Base-by-base conservation (phyloP, 2,329 filamentous ascomycete genomes). In the Aspergillus spinulosporus region DNA sequence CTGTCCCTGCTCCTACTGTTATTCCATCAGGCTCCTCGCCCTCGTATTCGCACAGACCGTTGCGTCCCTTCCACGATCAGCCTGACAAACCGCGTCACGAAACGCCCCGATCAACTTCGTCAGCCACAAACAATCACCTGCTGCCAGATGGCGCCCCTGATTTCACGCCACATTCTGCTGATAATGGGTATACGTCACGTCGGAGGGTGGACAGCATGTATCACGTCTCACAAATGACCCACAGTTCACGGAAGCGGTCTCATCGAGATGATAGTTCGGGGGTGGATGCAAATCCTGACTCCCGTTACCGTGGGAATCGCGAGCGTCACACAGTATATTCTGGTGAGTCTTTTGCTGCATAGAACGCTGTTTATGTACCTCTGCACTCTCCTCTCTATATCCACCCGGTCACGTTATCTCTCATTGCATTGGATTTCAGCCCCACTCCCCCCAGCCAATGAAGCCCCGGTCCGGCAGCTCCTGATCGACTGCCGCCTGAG, bases 401-500 rank as follows among this genome's bases (percentile, higher is more conserved):
- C 47, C 29, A 21, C 21, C 21, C 28, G 48, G 44, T 55, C 46
- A 45, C 54, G 48, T 51, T 56, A 40, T 36, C 51, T 21, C 34
- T 12, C 34, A 12, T 9, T 37, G 34, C 34, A 21, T 49, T 45
- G 46, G 46, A 49, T 56, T 56, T 60, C 52, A 54, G 58, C 48
- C 56, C 54, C 61, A 63, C 47, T 54, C 54, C 58, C 46, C 46
- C 54, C 61, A 43, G 45, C 52, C 62, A 64, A 64, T 64, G 58
- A 64, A 52, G 52, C 49, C 40, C 46, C 47, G 54, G 46, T 47
- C 56, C 54, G 49, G 52, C 43, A 55, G 60, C 59, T 56, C 62
- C 59, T 60, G 67, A 72, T 69, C 69, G 64, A 64, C 62, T 65
- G 58, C 61, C 57, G 57, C 66, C 52, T 57, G 56, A 62, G 56